Evolutionary conservation across 208 protist species (phyloP).

Genomic region (Tritrichomonas musculus): DNA sequence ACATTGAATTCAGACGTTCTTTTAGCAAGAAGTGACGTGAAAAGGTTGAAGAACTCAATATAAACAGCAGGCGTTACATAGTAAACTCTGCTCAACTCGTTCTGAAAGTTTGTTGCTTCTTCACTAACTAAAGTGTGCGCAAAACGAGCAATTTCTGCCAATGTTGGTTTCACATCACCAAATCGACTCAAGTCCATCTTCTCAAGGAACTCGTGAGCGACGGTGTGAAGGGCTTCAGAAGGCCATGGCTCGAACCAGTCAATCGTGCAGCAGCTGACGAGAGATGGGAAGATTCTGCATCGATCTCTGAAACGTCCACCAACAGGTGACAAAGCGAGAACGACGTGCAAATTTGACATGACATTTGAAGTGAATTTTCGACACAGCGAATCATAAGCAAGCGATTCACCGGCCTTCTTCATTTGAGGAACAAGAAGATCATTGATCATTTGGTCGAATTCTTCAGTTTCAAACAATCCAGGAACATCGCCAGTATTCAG

Average conservation of each 20-base stretch:
- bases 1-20: slow-evolving; percentile 55
- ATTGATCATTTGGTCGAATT: slow-evolving; percentile 48
- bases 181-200: slow-evolving; percentile 46
- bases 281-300: slow-evolving; percentile 83
- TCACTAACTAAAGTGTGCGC: background rate
- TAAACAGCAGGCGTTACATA: slow-evolving; percentile 35
- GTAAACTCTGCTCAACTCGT: background rate
- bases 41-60: slow-evolving; percentile 1
- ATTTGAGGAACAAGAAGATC: slow-evolving; percentile 51
- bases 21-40: background rate
- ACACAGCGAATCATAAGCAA: slow-evolving; percentile 24
- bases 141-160: background rate
- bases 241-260: slow-evolving; percentile 95
- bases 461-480: slow-evolving; percentile 57
- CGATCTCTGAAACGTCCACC: slow-evolving; percentile 78
- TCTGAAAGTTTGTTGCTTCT: background rate
- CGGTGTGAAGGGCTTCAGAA: slow-evolving; percentile 73
- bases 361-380: slow-evolving; percentile 41
- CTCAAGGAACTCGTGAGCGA: slow-evolving; percentile 47
- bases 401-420: slow-evolving; percentile 67
- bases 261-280: slow-evolving; percentile 96
- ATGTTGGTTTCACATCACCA: slow-evolving; percentile 42
- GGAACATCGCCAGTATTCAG: slow-evolving; percentile 81
- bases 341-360: slow-evolving; percentile 80
- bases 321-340: slow-evolving; percentile 88